Evolutionary conservation across 495 filamentous ascomycete species (phyloP), one percentile per base, ranked within the genome.

Genomic region (Penicillium ucsense): DNA sequence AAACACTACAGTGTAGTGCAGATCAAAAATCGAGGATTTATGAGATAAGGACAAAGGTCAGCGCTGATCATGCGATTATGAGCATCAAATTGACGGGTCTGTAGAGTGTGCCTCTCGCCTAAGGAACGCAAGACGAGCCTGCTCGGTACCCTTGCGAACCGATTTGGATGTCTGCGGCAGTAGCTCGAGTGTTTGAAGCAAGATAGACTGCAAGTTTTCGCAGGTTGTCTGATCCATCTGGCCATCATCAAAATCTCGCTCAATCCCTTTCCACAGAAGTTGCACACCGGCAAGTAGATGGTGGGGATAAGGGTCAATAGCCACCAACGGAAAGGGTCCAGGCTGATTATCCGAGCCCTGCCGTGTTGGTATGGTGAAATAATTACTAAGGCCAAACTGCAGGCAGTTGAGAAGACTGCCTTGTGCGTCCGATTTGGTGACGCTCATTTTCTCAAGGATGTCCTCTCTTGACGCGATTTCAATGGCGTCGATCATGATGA

Each of bases 81-180:
- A 20, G 2, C 2, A 20, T 20, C 20, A 20, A 20, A 20, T 20
- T 20, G 20, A 20, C 20, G 2, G 20, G 20, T 20, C 20, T 20
- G 20, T 2, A 20, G 20, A 20, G 20, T 20, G 20, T 20, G 2
- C 20, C 10, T 20, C 30, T 33, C 20, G 41, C 28, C 31, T 9
- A 8, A 43, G 29, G 31, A 49, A 49, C 9, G 33, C 41, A 3
- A 49, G 8, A 33, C 11, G 47, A 43, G 50, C 47, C 32, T 50
- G 50, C 34, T 53, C 50, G 8, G 47, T 44, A 5, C 34, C 50
- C 35, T 48, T 57, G 27, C 38, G 35, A 9, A 55, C 49, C 12
- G 53, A 55, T 38, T 49, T 51, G 20, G 53, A 55, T 10, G 53
- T 51, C 31, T 55, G 53, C 3, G 53, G 53, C 8, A 55, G 53